Evolutionary conservation across 2,329 filamentous ascomycete genomes (phyloP).

Genomic region (Sporothrix variecibatus): DNA sequence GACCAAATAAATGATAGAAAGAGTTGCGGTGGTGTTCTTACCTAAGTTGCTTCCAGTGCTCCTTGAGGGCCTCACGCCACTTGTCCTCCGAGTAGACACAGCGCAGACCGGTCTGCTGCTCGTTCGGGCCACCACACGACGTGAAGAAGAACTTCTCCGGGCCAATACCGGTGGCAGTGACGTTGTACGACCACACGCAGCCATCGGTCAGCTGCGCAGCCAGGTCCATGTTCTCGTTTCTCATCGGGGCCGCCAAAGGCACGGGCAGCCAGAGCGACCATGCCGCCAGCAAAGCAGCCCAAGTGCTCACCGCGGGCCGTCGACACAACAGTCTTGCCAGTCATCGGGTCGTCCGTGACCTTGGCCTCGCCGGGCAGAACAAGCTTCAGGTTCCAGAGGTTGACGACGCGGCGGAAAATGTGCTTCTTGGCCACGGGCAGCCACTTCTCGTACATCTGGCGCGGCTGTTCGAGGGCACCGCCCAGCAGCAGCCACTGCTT

Average conservation of each 20-base stretch:
- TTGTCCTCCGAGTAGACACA: constrained; percentile 34
- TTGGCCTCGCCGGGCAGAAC: constrained; percentile 52
- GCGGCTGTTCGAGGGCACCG: constrained; percentile 52
- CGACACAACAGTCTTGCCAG: constrained; percentile 34
- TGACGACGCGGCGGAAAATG: constrained; percentile 44
- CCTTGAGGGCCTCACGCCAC: constrained; percentile 34
- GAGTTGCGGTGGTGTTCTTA: not conserved
- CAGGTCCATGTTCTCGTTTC: constrained; percentile 55
- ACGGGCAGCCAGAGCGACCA: constrained; percentile 64
- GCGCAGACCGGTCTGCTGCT: constrained; percentile 31
- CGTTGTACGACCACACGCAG: constrained; percentile 65
- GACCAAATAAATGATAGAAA: not conserved
- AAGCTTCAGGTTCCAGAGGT: constrained; percentile 43
- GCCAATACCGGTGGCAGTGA: constrained; percentile 59
- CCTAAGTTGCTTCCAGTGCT: constrained; percentile 26
- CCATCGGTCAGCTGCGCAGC: constrained; percentile 63
- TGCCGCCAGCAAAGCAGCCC: constrained; percentile 65
- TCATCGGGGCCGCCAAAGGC: constrained; percentile 59
- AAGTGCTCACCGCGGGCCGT: constrained; percentile 54
- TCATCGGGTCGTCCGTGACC: constrained; percentile 34
- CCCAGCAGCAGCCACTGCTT: constrained; percentile 68
- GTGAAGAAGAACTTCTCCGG: constrained; percentile 60
- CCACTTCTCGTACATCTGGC: constrained; percentile 36
- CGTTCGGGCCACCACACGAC: constrained; percentile 37
- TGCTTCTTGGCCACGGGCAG: constrained; percentile 42